Base-by-base conservation (phyloP, 2,329 filamentous ascomycete species). In the Fusarium buxicola region DNA sequence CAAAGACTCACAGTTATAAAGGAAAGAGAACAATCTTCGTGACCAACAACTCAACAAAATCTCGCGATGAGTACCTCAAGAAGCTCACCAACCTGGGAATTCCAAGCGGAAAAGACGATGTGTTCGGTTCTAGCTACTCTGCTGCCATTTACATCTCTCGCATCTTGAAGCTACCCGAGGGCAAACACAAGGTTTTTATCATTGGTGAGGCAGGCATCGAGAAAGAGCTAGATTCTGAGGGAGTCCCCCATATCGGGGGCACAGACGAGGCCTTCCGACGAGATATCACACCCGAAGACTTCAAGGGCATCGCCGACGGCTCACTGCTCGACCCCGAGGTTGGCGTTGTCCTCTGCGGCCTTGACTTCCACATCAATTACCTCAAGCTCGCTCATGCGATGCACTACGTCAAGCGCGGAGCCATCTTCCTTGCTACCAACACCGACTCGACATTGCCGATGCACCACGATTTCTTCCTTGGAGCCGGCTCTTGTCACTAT, bases 1-100 rank as follows among this genome's bases (percentile, higher is more conserved):
- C 30, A 27, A 35, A 47, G 11, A 30, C 51, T 66, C 25, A 66
- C 50, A 53, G 35, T 16, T 8, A 12, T 5, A 18, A 49, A 95
- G 94, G 92, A 74, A 99, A 99, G 78, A 90, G 90, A 74, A 85
- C 95, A 30, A 89, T 99, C 51, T 99, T 99, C 74, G 95, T 99
- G 48, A 99, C 95, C 35, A 99, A 99, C 81, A 99, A 99, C 81
- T 97, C 93, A 73, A 98, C 95, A 55, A 99, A 99, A 76, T 97
- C 94, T 10, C 90, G 95, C 54, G 82, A 86, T 45, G 93, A 97
- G 75, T 99, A 99, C 79, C 89, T 91, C 76, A 92, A 94, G 81
- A 99, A 98, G 74, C 89, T 99, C 58, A 87, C 90, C 41, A 81
- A 81, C 50, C 84, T 97, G 74, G 91, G 90, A 41, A 97, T 99